Percentiles rank a stretch among this genome's conserved stretches.
Conservation (phyloP, 306 rosid genomes). For the Phaseolus lunatus region DNA sequence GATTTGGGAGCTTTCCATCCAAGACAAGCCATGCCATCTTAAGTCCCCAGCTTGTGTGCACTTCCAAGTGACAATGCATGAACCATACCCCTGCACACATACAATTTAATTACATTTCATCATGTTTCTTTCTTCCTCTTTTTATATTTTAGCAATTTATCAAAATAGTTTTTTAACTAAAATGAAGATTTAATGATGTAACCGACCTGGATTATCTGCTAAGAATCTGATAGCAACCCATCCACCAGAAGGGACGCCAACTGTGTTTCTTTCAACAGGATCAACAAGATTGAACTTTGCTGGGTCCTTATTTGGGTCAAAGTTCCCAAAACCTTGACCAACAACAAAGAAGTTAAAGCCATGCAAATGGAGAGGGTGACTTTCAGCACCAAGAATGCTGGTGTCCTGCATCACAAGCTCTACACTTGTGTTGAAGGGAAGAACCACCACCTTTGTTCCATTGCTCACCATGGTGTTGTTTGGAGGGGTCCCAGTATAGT, state of each 20-base stretch:
- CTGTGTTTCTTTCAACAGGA: constrained; percentile 67
- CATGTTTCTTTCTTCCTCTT: neutral
- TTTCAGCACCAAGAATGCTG: constrained; percentile 62
- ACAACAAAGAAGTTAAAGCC: constrained; percentile 77
- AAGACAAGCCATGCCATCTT: constrained; percentile 76
- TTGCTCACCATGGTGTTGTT: constrained; percentile 69
- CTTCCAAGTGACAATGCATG: constrained; percentile 77
- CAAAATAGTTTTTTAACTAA: neutral
- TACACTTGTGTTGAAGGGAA: constrained; percentile 67
- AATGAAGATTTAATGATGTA: neutral
- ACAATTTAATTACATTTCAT: neutral
- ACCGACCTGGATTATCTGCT: constrained; percentile 81
- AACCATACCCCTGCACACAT: constrained; percentile 61
- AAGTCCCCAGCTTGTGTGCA: constrained; percentile 79
- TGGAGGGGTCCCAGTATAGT: constrained; percentile 66
- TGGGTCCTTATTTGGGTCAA: constrained; percentile 58
- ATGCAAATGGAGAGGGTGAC: constrained; percentile 76
- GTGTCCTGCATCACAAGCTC: constrained; percentile 74
- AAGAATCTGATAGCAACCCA: constrained; percentile 68
- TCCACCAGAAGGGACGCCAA: constrained; percentile 68
- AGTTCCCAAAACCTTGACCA: constrained; percentile 79
- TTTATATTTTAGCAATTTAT: neutral
- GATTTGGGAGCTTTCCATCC: constrained; percentile 69
- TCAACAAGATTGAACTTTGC: constrained; percentile 60
- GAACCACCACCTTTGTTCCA: constrained; percentile 65